Conservation (phyloP, 805 yeast species). For the Barnettozyma salicaria region DNA sequence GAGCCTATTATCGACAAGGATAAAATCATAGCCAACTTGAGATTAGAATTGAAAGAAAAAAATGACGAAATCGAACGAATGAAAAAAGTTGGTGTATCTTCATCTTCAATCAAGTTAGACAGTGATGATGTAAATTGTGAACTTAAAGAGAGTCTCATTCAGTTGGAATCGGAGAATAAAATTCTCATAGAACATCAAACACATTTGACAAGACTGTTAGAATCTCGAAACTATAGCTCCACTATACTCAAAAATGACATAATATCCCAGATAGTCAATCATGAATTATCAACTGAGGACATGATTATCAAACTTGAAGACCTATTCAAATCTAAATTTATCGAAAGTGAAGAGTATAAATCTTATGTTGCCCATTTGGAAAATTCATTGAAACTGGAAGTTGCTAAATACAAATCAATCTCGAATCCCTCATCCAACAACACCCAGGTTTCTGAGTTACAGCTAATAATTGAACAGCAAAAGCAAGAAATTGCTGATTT, state of each 20-base stretch:
- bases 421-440: conserved; percentile 5
- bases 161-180: conserved; percentile 56
- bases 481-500: conserved; percentile 65
- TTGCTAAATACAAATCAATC: conserved; percentile 7
- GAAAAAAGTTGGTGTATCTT: conserved; percentile 17
- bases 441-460: conserved; percentile 14
- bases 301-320: conserved; percentile 41
- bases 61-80: conserved; percentile 43
- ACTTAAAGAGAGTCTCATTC: conserved; percentile 30
- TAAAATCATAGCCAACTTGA: conserved; percentile 49
- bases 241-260: conserved; percentile 54
- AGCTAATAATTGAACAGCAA: conserved; percentile 42
- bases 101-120: neutral
- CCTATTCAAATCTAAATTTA: conserved; percentile 39
- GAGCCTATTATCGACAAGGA: conserved; percentile 39
- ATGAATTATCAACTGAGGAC: conserved; percentile 15
- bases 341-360: conserved; percentile 53
- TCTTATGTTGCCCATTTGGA: conserved; percentile 58
- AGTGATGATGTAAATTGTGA: neutral
- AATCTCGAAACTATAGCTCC: conserved; percentile 49
- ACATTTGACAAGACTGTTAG: conserved; percentile 60
- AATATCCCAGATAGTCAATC: conserved; percentile 45
- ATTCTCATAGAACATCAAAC: conserved; percentile 62
- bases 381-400: conserved; percentile 35
- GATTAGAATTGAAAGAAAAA: conserved; percentile 56